A percentile compares a stretch with the other conserved stretches of the same genome.
Conservation (phyloP, 306 rosid species). For the Ammopiptanthus mongolicus region DNA sequence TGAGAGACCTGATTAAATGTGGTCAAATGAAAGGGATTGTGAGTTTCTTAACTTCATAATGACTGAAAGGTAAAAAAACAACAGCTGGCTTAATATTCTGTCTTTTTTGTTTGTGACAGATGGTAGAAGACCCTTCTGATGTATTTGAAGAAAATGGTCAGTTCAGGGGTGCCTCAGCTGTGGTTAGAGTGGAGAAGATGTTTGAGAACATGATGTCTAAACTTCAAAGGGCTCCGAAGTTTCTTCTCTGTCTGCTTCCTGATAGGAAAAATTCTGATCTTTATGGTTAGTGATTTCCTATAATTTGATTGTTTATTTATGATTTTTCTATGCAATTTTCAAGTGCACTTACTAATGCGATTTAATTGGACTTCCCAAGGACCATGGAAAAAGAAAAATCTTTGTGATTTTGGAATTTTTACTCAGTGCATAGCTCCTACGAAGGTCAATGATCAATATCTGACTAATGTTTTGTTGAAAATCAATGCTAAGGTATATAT, state of each 20-base stretch:
- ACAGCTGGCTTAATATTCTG: not conserved
- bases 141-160: conserved; percentile 61
- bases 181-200: conserved; percentile 83
- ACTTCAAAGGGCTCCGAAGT: conserved; percentile 70
- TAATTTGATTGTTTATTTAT: not conserved
- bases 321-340: not conserved
- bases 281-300: conserved; percentile 50
- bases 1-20: conserved; percentile 58
- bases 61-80: not conserved
- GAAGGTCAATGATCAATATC: conserved; percentile 78
- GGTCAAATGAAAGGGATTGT: conserved; percentile 82
- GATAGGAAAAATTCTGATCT: conserved; percentile 89
- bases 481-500: conserved; percentile 80
- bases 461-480: conserved; percentile 78
- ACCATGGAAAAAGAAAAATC: conserved; percentile 85
- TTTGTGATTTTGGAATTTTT: conserved; percentile 67
- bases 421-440: conserved; percentile 86
- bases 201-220: conserved; percentile 53
- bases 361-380: conserved; percentile 35
- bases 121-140: conserved; percentile 44
- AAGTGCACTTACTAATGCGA: not conserved
- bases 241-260: conserved; percentile 79
- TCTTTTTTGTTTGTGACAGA: conserved; percentile 29
- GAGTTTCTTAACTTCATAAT: conserved; percentile 24
- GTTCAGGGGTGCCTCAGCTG: conserved; percentile 65